Evolutionary conservation across 768 basidiomycete species (phyloP), one percentile per base, ranked within the genome.

Genomic region (Hygrophoropsis aurantiaca): DNA sequence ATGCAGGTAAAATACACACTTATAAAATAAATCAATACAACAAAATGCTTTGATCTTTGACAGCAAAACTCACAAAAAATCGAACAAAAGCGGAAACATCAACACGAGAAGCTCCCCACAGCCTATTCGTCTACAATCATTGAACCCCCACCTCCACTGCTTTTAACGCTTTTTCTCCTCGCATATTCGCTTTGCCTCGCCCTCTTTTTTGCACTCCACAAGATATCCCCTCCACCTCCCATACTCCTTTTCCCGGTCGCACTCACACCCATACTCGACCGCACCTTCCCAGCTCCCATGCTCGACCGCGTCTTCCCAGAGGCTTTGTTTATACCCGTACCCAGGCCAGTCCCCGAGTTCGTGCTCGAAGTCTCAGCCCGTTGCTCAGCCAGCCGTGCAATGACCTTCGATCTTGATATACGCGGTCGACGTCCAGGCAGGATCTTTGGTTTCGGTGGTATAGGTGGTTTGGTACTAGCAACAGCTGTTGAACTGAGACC

Each of bases 331-430:
- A n/a, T n/a, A 0, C 49, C 54, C 26, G 48, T 44, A 8, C 43
- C 52, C 34, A 26, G 51, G 35, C 45, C 54, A 8, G 37, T 33
- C 2, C 27, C 19, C 13, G 49, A 46, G 8, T 53, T 57, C 8
- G 59, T 59, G 39, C 61, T 48, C 21, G 62, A 41, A 6, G 66
- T 54, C 48, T 58, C 65, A 9, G 61, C 63, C 5, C 89, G 80
- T 62, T 90, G 85, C 11, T 85, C 85, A 1, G 84, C 85, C 27
- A 90, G 69, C 55, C 75, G 80, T 0, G 88, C 85, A 37, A 90
- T 88, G 33, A 91, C 86, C 51, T 83, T 85, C 21, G 87, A 87
- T 32, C 90, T 79, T 35, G 89, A 91, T 52, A 91, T 87, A 7
- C 87, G 79, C 4, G 89, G 89, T 59, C 81, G 84, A 47, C 85